Base-by-base conservation (phyloP, 2,329 filamentous ascomycete genomes). In the Colletotrichum camelliae region DNA sequence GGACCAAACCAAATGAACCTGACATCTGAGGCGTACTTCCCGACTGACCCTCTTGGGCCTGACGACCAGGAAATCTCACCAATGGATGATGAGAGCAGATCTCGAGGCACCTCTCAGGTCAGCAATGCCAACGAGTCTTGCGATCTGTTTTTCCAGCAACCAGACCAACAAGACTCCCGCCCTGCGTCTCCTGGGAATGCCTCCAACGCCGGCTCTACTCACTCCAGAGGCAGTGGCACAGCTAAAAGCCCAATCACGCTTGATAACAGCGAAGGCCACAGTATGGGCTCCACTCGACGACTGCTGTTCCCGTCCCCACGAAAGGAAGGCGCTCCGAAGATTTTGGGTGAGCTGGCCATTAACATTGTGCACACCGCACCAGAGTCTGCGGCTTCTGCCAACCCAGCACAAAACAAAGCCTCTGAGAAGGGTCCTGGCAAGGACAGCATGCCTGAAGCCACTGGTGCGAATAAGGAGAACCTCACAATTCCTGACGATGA, bases 251-350 rank as follows among this genome's bases (percentile, higher is more conserved):
- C 91, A 18, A 91, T 93, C 39, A 85, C 88, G 33, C 78, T 90
- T 7, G 88, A 89, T 39, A 86, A 90, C 55, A 79, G 87, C 67
- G 87, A 89, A 39, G 85, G 90, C 66, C 84, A 87, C 70, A 83
- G 86, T 15, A 83, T 88, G 21, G 91, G 90, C 39, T 85, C 82
- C 67, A 96, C 94, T 1, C 89, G 94, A 76, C 89, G 95, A 74
- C 84, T 96, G 4, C 87, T 97, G 1, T 97, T 97, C 80, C 94
- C 95, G 1, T 96, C 94, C 0, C 94, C 94, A 3, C 89, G 92
- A 58, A 94, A 93, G 78, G 90, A 92, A 35, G 91, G 89, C 43
- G 87, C 91, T 61, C 85, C 89, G 2, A 95, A 92, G 81, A 89
- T 91, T 27, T 87, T 95, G 4, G 89, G 90, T 65, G 91, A 93